Evolutionary conservation across 192 early-diverging fungal species (phyloP), one percentile per base, ranked within the genome.

Genomic region (Linnemannia hyalina): DNA sequence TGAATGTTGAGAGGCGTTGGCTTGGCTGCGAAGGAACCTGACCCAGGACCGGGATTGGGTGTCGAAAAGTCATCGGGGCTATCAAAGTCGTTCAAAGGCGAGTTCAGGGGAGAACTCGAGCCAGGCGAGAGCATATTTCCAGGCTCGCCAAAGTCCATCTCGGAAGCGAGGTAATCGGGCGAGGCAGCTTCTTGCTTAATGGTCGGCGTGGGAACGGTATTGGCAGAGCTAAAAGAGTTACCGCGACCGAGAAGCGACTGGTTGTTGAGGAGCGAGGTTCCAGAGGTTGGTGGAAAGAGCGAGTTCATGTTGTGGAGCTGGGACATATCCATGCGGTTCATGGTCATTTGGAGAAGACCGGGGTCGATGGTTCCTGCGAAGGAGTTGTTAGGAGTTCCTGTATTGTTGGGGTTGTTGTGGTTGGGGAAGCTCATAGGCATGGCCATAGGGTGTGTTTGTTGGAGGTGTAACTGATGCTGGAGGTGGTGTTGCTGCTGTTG

Each of bases 11-110:
- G 69, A 29, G 77, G 77, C 23, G 77, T 42, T 54, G 77, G 77
- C 77, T 78, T 78, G 69, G 77, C 68, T 22, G 41, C 6, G 41
- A 71, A 71, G 10, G 77, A 55, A 36, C 69, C 16, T 5, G 78
- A 71, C 35, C 65, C 49, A 35, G 63, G 55, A 18, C 44, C 78
- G n/a, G 70, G 23, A 47, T 76, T 60, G 29, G 32, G 47, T 16
- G 78, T 76, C 16, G 73, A 80, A 84, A 74, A 77, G n/a, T 81
- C 83, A 47, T 80, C 78, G 10, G 82, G 52, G 36, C 73, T 77
- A 26, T 78, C 82, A 71, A 81, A 88, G n/a, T 76, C 82, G 11
- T 88, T 76, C n/a, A 83, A 52, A 3, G 87, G 87, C 38, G 87
- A 85, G 63, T 82, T 82, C 18, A 75, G 40, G 9, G 81, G 73